Percentiles rank a stretch among this genome's conserved stretches.
Evolutionary conservation across 2,329 filamentous ascomycete species (phyloP).

Genomic region (Pestalotiopsis fici): DNA sequence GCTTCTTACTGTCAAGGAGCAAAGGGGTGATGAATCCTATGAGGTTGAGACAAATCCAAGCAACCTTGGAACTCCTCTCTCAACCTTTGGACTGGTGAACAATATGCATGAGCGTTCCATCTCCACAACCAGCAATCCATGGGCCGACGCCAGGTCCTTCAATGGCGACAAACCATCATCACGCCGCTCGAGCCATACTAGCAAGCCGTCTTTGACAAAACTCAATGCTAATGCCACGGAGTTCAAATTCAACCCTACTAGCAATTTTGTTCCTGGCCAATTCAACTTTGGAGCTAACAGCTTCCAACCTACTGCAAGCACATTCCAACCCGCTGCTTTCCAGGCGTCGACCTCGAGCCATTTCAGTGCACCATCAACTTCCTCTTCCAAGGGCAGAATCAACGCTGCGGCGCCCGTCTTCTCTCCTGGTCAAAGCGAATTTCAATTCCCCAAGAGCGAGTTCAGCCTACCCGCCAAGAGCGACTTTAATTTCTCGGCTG

Average conservation of each 20-base stretch:
- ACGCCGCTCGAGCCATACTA: slow-evolving; percentile 59
- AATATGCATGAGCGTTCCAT: slow-evolving; percentile 54
- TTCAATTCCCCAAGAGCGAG: slow-evolving; percentile 63
- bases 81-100: slow-evolving; percentile 47
- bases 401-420: slow-evolving; percentile 73
- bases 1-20: slow-evolving; percentile 37
- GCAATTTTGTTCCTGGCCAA: slow-evolving; percentile 49
- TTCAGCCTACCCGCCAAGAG: slow-evolving; percentile 64
- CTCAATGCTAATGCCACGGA: slow-evolving; percentile 89
- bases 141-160: slow-evolving; percentile 53
- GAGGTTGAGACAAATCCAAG: slow-evolving; percentile 76
- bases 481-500: slow-evolving; percentile 69
- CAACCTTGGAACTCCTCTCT: slow-evolving; percentile 66
- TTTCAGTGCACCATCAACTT: slow-evolving; percentile 41
- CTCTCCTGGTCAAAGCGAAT: slow-evolving; percentile 61
- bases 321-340: slow-evolving; percentile 51
- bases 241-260: slow-evolving; percentile 73
- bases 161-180: slow-evolving; percentile 35
- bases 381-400: slow-evolving; percentile 49
- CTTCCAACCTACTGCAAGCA: slow-evolving; percentile 21
- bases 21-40: slow-evolving; percentile 53
- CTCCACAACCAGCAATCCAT: slow-evolving; percentile 63
- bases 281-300: slow-evolving; percentile 49
- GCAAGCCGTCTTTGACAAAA: slow-evolving; percentile 72
- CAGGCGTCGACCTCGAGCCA: slow-evolving; percentile 42